phyloP scores from a whole-genome alignment of 1,284 basidiomycete species.

The Rugosomyces carneus region DNA sequence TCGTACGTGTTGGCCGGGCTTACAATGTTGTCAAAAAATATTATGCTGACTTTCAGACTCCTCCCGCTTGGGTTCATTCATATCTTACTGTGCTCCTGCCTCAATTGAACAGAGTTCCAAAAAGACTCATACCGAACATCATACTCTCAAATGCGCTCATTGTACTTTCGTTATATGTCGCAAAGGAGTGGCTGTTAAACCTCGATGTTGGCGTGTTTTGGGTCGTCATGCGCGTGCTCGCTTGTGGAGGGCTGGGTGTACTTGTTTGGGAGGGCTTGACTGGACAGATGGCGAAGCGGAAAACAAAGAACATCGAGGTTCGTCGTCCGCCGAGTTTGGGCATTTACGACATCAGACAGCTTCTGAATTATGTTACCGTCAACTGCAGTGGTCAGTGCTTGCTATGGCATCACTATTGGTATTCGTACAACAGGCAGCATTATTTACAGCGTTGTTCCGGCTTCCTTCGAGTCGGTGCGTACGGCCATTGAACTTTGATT shows the following conservation, averaged over 20 bases:
- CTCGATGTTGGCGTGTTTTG: slow-evolving; percentile 67
- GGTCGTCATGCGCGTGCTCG: slow-evolving; percentile 64
- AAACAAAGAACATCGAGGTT: slow-evolving; percentile 49
- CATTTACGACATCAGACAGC: neutral
- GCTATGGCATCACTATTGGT: slow-evolving; percentile 60
- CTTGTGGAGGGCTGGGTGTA: slow-evolving; percentile 55
- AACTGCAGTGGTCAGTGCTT: slow-evolving; percentile 57
- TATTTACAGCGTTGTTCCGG: slow-evolving; percentile 59
- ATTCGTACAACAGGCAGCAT: slow-evolving; percentile 58
- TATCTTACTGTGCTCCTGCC: neutral
- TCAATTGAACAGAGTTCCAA: slow-evolving; percentile 42
- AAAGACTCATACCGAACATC: slow-evolving; percentile 46
- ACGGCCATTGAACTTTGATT: neutral
- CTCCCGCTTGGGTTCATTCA: neutral
- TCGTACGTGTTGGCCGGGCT: slow-evolving; percentile 38
- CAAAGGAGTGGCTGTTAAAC: slow-evolving; percentile 59
- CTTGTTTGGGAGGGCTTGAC: slow-evolving; percentile 51
- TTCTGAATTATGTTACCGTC: neutral
- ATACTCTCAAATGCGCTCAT: slow-evolving; percentile 55
- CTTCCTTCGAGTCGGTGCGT: slow-evolving; percentile 58
- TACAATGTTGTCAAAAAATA: neutral
- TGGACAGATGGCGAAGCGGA: slow-evolving; percentile 44
- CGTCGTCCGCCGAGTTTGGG: slow-evolving; percentile 16
- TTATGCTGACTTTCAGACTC: neutral
- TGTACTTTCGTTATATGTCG: slow-evolving; percentile 53